Evolutionary conservation across 148 eudicot genomes (phyloP), one percentile per base, ranked within the genome.

Genomic region (Diospyros lotus): DNA sequence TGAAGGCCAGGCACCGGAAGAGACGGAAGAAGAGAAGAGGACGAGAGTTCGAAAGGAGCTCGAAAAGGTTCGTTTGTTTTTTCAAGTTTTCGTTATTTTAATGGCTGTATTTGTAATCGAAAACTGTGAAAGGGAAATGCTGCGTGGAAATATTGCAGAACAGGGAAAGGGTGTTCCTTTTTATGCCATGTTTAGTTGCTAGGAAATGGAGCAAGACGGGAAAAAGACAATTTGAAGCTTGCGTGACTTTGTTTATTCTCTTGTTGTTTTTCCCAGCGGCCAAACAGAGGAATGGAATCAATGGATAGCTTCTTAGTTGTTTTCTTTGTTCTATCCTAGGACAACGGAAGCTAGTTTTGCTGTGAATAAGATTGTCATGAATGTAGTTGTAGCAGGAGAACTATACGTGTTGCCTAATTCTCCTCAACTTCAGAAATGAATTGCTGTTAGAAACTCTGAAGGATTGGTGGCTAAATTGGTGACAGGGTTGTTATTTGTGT

Each of bases 21-120:
- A 88, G 81, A 86, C 84, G 42, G 96, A 94, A 74, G 97, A 94
- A 73, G 86, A 90, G 85, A 95, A 95, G 86, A 82, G 86, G 83
- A 78, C 72, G 89, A 82, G 98, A 76, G 98, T 95, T 38, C 74
- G 91, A 44, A 92, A 85, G 69, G 97, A 95, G 81, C 96, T 95
- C 42, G 90, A 92, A 72, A 95, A 92, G 96, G 98, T 90, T 54
- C 0, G 54, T 11, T 9, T 12, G 28, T n/a, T 60, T 40, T 12
- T 42, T 18, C 51, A 9, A 68, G 10, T 43, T 17, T 4, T n/a
- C 8, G 6, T 58, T 4, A 58, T 58, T 41, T 51, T 42, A n/a
- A n/a, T 14, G 9, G 13, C 43, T 48, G 2, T 0, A 18, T 60
- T 50, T 51, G 18, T 15, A n/a, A 5, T 17, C 48, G 7, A 28